phyloP scores from a whole-genome alignment of 305 asterid genomes.

The Solanum chacoense region DNA sequence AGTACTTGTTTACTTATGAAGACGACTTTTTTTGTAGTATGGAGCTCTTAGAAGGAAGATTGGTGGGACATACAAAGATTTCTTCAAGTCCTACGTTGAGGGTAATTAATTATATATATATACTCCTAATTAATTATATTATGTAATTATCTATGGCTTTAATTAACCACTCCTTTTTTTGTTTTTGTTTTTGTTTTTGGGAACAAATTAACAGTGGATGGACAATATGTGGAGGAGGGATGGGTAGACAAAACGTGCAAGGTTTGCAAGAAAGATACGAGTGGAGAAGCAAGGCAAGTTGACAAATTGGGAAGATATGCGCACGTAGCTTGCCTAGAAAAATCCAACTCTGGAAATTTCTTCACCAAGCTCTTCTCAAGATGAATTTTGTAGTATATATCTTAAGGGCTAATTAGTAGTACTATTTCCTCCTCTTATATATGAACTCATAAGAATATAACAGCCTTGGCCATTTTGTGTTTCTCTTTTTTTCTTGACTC shows the following conservation, averaged over 20 bases:
- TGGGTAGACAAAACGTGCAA: slow-evolving; percentile 97
- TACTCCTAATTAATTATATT: neutral
- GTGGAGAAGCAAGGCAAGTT: slow-evolving; percentile 69
- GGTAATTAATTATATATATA: slow-evolving; percentile 31
- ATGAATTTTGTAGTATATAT: slow-evolving; percentile 5
- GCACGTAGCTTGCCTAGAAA: slow-evolving; percentile 64
- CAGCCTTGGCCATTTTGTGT: neutral
- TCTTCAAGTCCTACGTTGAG: slow-evolving; percentile 90
- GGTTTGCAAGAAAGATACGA: slow-evolving; percentile 82
- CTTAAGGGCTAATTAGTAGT: neutral
- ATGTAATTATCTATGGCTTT: neutral
- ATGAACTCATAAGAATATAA: neutral
- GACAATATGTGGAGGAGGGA: slow-evolving; percentile 85
- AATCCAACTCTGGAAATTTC: slow-evolving; percentile 51
- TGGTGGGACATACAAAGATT: slow-evolving; percentile 94
- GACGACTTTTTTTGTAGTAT: slow-evolving; percentile 28
- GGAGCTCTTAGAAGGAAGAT: slow-evolving; percentile 95
- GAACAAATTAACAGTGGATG: slow-evolving; percentile 45
- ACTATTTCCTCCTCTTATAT: neutral
- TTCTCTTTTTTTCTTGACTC: neutral
- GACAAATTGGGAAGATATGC: slow-evolving; percentile 79
- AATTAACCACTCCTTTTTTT: neutral
- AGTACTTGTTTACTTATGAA: neutral
- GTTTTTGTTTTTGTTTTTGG: neutral
- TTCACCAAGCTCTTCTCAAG: slow-evolving; percentile 59